phyloP scores from a whole-genome alignment of 805 yeast species.

The Lachancea lanzarotensis region DNA sequence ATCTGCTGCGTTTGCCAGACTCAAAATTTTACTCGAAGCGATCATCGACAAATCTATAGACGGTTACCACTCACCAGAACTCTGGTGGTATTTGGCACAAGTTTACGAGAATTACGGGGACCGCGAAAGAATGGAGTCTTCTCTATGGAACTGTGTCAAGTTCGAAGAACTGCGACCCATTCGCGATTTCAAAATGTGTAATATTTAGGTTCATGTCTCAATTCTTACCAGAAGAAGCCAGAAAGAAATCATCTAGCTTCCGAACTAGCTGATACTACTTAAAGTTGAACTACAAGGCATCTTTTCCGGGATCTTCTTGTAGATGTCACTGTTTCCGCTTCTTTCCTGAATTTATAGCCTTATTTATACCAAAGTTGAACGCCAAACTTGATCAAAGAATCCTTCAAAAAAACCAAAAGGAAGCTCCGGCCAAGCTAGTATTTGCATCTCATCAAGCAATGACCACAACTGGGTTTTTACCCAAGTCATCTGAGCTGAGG shows the following conservation, averaged over 20 bases:
- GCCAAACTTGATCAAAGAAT: background rate
- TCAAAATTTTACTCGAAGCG: constrained; percentile 37
- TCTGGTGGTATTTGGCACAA: constrained; percentile 62
- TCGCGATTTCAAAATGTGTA: constrained; percentile 32
- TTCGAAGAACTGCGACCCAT: constrained; percentile 59
- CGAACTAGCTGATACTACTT: background rate
- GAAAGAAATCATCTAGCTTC: background rate
- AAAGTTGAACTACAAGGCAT: background rate
- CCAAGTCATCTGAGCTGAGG: constrained; percentile 9
- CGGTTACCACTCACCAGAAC: constrained; percentile 47
- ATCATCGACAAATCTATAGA: constrained; percentile 33
- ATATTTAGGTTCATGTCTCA: constrained; percentile 19
- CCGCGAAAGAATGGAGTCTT: constrained; percentile 38
- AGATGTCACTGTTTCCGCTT: no score
- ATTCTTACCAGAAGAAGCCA: no score
- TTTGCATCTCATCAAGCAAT: background rate
- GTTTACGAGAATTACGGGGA: constrained; percentile 58
- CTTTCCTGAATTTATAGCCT: no score
- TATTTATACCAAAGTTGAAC: no score
- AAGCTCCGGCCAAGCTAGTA: background rate
- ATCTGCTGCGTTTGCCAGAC: constrained; percentile 54
- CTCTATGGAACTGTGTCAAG: constrained; percentile 59
- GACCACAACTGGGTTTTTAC: constrained; percentile 8
- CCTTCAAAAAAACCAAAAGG: background rate
- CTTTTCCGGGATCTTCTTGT: no score